A percentile compares a stretch with the other conserved stretches of the same genome.
phyloP scores from a whole-genome alignment of 116 monocot species.

The Cymodocea nodosa region DNA sequence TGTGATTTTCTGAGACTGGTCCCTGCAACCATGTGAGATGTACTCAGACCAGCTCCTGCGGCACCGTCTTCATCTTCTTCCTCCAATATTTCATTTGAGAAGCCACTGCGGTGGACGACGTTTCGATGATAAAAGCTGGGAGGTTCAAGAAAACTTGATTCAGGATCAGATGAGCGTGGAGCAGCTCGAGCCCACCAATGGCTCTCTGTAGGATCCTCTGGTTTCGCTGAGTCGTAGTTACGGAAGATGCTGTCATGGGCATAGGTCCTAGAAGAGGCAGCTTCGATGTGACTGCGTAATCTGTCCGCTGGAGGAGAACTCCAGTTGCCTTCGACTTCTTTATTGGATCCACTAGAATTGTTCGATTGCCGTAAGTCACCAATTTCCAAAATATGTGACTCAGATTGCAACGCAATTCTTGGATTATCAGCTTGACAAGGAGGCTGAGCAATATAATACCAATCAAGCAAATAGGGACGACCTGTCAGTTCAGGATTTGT shows the following conservation, averaged over 20 bases:
- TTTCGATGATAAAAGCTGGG: conserved; percentile 21
- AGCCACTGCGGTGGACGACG: conserved; percentile 6
- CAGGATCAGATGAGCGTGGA: conserved; percentile 1
- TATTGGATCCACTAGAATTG: not conserved
- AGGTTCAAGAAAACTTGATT: conserved; percentile 45
- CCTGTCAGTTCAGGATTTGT: conserved; percentile 35
- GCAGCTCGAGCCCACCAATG: conserved; percentile 47
- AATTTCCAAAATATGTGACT: not conserved
- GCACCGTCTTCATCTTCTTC: conserved; percentile 7
- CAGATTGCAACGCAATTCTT: conserved; percentile 2
- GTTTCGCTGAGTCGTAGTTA: conserved; percentile 8
- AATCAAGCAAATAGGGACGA: conserved; percentile 61
- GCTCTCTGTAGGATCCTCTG: conserved; percentile 4
- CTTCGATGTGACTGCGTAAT: conserved; percentile 13
- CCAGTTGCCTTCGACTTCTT: conserved; percentile 25
- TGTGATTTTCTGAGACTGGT: conserved; percentile 11
- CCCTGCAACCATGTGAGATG: not conserved
- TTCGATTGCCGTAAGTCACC: not conserved
- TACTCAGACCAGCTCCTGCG: conserved; percentile 9
- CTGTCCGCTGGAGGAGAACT: conserved; percentile 14
- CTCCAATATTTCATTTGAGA: conserved; percentile 15
- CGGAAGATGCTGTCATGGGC: conserved; percentile 9
- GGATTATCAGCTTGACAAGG: conserved; percentile 1
- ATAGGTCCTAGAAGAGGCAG: conserved; percentile 12
- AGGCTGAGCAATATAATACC: conserved; percentile 49